Evolutionary conservation across 1,139 yeast species (phyloP), one percentile per base, ranked within the genome.

Genomic region (Kurtzmaniella natalensis): DNA sequence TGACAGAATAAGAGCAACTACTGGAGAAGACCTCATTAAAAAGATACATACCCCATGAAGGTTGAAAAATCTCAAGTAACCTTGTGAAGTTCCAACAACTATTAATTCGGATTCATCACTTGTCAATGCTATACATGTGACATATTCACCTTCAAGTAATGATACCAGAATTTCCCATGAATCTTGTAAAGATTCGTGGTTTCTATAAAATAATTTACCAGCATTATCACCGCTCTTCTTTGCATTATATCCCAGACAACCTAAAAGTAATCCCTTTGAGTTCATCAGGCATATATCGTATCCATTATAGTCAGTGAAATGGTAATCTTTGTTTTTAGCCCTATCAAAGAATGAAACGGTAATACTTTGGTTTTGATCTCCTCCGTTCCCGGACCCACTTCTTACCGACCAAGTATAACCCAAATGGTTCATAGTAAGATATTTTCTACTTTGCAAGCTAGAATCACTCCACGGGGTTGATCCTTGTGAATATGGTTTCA

Each of bases 301-400:
- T 13, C 76, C 70, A 39, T 70, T 68, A 32, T 75, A 57, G 55
- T 92, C 98, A 31, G 81, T 81, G 59, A 92, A 89, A 57, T 87
- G 94, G 48, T 86, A 87, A 47, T 87, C 96, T 37, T 81, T 76
- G 52, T 81, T 83, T n/a, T 73, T 54, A 0, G 88, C 78, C 33
- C 84, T 67, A 52, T 92, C 96, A 50, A 87, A 88, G 50, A 92
- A 92, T 10, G 89, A 77, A 2, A 89, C 88, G 0, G 96, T 87
- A 13, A 89, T 69, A 32, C 89, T 78, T 44, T 80, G 76, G 44
- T 81, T 67, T 4, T 37, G 37, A 7, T 43, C 46, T 37, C 29
- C 42, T 39, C 18, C 42, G 26, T 43, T 39, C 8, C 38, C 33
- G 26, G 42, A 38, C 8, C 38, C 33, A 25, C 48, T 35, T 41